Conservation (phyloP, 257 asterid species). For the Nicotiana tomentosiformis region DNA sequence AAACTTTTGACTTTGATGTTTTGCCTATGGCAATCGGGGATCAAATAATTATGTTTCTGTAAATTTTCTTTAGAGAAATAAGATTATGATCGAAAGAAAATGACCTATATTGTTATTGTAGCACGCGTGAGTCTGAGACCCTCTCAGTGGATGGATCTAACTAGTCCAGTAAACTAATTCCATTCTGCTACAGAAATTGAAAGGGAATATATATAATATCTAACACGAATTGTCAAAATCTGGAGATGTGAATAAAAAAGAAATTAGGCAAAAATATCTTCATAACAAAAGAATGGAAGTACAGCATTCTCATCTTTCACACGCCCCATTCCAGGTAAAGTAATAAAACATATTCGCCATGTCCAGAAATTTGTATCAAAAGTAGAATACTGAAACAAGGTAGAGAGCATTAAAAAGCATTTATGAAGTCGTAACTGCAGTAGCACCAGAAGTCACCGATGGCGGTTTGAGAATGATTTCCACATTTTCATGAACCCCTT, state of each 20-base stretch:
- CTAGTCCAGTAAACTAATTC: no score
- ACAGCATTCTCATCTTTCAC: neutral
- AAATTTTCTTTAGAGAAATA: no score
- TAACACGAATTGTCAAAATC: neutral
- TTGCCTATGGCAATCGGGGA: no score
- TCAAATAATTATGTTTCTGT: no score
- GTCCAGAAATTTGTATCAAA: neutral
- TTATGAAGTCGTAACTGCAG: conserved; percentile 18
- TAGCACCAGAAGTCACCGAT: conserved; percentile 37
- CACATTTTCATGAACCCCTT: conserved; percentile 94
- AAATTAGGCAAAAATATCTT: neutral
- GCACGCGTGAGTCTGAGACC: no score
- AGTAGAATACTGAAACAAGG: neutral
- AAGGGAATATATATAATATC: no score
- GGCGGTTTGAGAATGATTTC: conserved; percentile 64
- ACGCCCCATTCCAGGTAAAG: neutral
- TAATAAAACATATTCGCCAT: neutral
- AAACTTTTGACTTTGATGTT: no score
- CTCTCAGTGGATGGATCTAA: no score
- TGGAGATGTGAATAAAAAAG: neutral
- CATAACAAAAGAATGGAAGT: neutral
- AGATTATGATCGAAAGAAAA: no score
- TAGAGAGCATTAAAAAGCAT: neutral
- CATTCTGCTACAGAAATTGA: no score
- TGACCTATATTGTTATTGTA: no score